phyloP scores from a whole-genome alignment of 768 basidiomycete genomes.

The Lactarius quietus region DNA sequence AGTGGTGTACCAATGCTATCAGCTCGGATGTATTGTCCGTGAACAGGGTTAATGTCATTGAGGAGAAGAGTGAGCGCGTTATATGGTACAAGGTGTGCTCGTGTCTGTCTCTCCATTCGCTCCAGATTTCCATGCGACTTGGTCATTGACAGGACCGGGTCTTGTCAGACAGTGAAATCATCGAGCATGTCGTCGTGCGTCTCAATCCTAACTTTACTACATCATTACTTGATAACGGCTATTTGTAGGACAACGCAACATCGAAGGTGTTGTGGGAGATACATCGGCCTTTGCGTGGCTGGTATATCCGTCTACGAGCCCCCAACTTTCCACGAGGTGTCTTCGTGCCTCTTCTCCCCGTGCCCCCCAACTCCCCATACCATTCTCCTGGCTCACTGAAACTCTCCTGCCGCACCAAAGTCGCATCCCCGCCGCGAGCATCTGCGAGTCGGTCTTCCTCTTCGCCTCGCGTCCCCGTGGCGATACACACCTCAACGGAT shows the following conservation, averaged over 20 bases:
- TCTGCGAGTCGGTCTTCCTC: constrained; percentile 3
- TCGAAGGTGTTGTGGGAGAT: constrained; percentile 68
- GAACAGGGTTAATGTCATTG: constrained; percentile 59
- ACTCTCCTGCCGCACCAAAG: constrained; percentile 37
- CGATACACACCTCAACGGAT: constrained; percentile 28
- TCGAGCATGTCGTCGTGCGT: constrained; percentile 70
- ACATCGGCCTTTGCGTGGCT: constrained; percentile 75
- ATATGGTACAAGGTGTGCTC: constrained; percentile 76
- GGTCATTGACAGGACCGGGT: constrained; percentile 57
- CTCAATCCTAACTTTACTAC: not conserved
- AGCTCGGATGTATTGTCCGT: constrained; percentile 75
- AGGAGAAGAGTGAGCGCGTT: constrained; percentile 54
- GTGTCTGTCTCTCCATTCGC: constrained; percentile 24
- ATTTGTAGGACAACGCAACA: constrained; percentile 59
- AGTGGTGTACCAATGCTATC: not conserved
- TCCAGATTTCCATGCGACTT: constrained; percentile 23
- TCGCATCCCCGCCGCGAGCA: constrained; percentile 2
- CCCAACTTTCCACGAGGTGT: constrained; percentile 60
- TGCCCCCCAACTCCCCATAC: constrained; percentile 33
- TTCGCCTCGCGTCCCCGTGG: constrained; percentile 12
- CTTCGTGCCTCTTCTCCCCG: constrained; percentile 37
- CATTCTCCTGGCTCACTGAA: constrained; percentile 34
- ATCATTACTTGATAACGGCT: not conserved
- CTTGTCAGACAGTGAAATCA: constrained; percentile 67
- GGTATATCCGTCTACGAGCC: constrained; percentile 77